phyloP scores from a whole-genome alignment of 2,329 filamentous ascomycete species.

The Colletotrichum viniferum region DNA sequence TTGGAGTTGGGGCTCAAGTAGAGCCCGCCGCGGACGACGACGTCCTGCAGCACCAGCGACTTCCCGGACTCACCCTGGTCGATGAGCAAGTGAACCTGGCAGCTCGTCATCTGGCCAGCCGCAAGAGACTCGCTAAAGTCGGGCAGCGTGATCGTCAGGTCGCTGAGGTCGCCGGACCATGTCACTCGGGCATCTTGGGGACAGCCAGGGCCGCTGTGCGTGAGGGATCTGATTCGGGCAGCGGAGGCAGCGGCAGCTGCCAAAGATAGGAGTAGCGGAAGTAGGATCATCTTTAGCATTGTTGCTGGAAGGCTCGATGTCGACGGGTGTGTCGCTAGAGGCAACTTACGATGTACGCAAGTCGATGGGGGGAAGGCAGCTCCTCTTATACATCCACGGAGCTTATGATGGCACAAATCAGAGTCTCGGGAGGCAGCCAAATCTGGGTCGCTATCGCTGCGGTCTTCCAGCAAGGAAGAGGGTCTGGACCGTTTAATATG shows the following conservation, averaged over 20 bases:
- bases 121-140: constrained; percentile 41
- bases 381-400: neutral
- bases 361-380: neutral
- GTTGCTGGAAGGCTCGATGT: neutral
- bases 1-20: constrained; percentile 9
- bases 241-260: neutral
- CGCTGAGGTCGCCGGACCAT: constrained; percentile 21
- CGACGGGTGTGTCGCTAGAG: neutral
- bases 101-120: constrained; percentile 31
- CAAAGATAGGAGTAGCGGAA: neutral
- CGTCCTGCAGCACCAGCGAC: constrained; percentile 10
- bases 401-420: neutral
- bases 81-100: constrained; percentile 13
- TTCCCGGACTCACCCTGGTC: constrained; percentile 12
- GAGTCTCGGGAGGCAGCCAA: neutral
- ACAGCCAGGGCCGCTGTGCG: constrained; percentile 13
- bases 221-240: neutral
- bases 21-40: constrained; percentile 4
- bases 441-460: neutral
- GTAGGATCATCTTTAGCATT: neutral
- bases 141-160: constrained; percentile 42
- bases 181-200: constrained; percentile 6
- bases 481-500: neutral
- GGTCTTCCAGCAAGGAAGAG: neutral
- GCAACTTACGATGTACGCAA: neutral